Evolutionary conservation across 2,329 filamentous ascomycete genomes (phyloP), one percentile per base, ranked within the genome.

Genomic region (Dactylonectria estremocensis): DNA sequence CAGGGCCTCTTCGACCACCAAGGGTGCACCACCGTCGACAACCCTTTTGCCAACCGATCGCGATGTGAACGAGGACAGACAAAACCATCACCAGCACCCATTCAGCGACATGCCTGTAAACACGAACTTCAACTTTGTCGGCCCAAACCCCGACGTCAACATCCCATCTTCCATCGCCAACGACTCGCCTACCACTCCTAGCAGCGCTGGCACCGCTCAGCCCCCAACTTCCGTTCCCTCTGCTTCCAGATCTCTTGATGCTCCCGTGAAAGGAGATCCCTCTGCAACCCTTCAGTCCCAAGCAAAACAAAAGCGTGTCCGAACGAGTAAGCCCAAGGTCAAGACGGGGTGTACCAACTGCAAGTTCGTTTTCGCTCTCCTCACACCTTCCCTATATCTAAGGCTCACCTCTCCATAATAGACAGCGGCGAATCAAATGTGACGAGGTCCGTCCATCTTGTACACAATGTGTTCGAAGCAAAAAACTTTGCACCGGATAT

Each of bases 301-400:
- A 40, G 24, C 50, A 35, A 75, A 70, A 48, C 53, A 77, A 40
- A 87, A 84, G 75, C 83, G 86, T 59, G 81, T 81, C 14, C 83
- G 88, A 61, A 85, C 82, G 31, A 90, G 88, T 77, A 87, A 84
- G 70, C 87, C 88, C 14, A 91, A 91, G 77, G 89, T 91, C 70
- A 91, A 90, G 81, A 91, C 89, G 1, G 90, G 90, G 46, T 92
- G 90, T 79, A 85, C 84, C 73, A 90, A 89, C 78, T 92, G 90
- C 90, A 92, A 92, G 90, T 91, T 83, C 78, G 89, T 84, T 28
- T 16, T 59, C 31, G 62, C 57, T 64, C 13, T 37, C 61, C 28
- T 56, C 59, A 61, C 63, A 50, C 61, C 59, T 40, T 46, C 54
- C 24, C 56, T 61, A 31, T 22, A 66, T 65, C 67, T 67, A 69